These are phyloP conservation scores for Tuber umbilicatum DNA, from an alignment of 495 filamentous ascomycete species.

Conservation along the genomic window DNA sequence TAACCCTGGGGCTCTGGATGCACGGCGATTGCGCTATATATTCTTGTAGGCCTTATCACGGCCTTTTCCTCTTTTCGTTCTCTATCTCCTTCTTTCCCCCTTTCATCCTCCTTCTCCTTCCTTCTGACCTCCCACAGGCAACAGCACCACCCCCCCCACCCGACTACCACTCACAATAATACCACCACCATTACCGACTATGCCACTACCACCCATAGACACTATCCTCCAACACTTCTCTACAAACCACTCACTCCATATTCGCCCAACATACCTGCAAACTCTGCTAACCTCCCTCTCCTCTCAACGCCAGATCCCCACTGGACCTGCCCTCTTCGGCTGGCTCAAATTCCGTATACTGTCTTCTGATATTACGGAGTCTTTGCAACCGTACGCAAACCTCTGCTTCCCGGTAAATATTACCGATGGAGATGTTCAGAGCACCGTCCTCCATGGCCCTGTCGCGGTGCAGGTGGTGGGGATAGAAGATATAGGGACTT, in stretches of 20 bases:
- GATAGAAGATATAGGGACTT: slow-evolving; percentile 70
- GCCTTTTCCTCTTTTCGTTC: not conserved
- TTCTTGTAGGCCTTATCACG: not conserved
- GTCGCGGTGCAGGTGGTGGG: slow-evolving; percentile 76
- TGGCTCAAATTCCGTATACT: slow-evolving; percentile 78
- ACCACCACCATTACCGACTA: slow-evolving; percentile 14
- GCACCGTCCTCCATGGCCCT: slow-evolving; percentile 52
- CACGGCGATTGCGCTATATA: not conserved
- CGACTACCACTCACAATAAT: not conserved
- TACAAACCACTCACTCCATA: slow-evolving; percentile 14
- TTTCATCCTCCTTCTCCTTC: too few relatives aligned
- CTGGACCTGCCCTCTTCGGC: slow-evolving; percentile 63
- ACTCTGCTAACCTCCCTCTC: slow-evolving; percentile 36
- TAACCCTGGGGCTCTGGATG: not conserved
- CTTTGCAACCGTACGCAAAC: slow-evolving; percentile 49
- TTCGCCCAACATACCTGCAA: slow-evolving; percentile 29
- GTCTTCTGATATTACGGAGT: slow-evolving; percentile 63
- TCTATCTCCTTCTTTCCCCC: too few relatives aligned
- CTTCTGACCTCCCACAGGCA: not conserved
- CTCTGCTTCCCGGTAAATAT: slow-evolving; percentile 56
- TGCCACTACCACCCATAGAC: slow-evolving; percentile 20
- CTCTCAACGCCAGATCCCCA: slow-evolving; percentile 49
- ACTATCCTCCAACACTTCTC: slow-evolving; percentile 30
- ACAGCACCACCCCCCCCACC: not conserved
- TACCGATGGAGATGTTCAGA: slow-evolving; percentile 49